A percentile compares a stretch with the other conserved stretches of the same genome.
Conservation (phyloP, 352 stramenopile genomes). For the Pythium oligandrum region DNA sequence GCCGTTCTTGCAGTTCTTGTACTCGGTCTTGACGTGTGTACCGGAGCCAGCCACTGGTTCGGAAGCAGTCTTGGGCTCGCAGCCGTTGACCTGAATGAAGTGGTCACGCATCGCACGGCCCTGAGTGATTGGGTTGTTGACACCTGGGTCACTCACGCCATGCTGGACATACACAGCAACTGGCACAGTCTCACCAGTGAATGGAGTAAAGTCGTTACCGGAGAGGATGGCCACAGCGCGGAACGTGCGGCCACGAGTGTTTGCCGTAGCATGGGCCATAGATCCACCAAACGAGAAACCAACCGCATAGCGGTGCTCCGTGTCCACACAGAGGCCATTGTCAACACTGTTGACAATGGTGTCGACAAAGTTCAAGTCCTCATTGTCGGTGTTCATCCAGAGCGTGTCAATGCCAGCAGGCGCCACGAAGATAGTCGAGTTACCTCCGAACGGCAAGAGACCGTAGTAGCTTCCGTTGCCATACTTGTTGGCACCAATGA, state of each 20-base stretch:
- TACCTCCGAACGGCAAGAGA: conserved; percentile 12
- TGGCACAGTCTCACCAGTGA: conserved; percentile 8
- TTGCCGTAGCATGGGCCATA: conserved; percentile 18
- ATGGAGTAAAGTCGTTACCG: conserved; percentile 19
- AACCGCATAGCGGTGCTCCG: conserved; percentile 23
- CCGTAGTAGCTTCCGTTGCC: conserved; percentile 29
- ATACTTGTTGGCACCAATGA: conserved; percentile 19
- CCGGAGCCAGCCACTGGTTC: conserved; percentile 17
- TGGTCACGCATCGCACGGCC: conserved; percentile 23
- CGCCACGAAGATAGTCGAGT: conserved; percentile 24
- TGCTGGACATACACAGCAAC: conserved; percentile 22
- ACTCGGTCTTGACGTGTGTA: conserved; percentile 27
- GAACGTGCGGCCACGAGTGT: conserved; percentile 17
- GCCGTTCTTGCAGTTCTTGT: conserved; percentile 16
- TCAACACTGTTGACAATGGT: conserved; percentile 20
- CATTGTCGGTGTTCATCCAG: conserved; percentile 20
- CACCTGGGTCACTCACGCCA: conserved; percentile 19
- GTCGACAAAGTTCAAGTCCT: conserved; percentile 23
- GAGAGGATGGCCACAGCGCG: conserved; percentile 20
- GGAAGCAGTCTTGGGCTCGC: conserved; percentile 11
- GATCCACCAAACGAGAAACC: conserved; percentile 28
- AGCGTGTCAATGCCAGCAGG: conserved; percentile 18
- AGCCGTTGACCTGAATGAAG: conserved; percentile 24
- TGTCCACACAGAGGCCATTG: conserved; percentile 19
- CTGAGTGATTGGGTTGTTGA: conserved; percentile 19